Base-by-base conservation (phyloP, 371 early-diverging fungal species). In the Syncephalis plumigaleata region DNA sequence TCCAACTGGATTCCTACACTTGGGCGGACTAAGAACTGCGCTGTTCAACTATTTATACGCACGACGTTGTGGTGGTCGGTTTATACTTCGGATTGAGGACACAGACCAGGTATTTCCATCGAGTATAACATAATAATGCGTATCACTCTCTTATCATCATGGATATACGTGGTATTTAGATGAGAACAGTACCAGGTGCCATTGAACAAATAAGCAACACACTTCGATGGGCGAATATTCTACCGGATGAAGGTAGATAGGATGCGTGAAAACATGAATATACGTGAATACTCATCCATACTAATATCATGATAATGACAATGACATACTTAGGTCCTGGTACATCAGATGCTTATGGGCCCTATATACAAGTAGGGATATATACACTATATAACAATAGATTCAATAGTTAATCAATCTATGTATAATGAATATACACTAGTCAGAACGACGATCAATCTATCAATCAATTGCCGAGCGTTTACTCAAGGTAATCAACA, bases 1-100 rank as follows among this genome's bases (percentile, higher is more conserved):
- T 47, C 95, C 95, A 3, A 92, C 95, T 1, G 95, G 95, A 5
- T 66, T 77, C 51, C 70, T 95, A 39, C 95, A 95, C 56, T 72
- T 95, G 17, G 95, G 95, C 25, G 92, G 93, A 15, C 70, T 95
- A 46, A 71, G 95, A 42, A 92, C 93, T 0, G 90, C 91, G 4
- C 72, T 95, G 44, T 92, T 79, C 65, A 92, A 92, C 63, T 88
- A 84, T 50, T 64, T 93, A 31, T 59, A 89, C 20, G 83, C 95
- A 2, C 69, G 73, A 27, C 68, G 81, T 47, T 63, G 68, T 0
- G 75, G 77, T 9, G 91, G 91, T 2, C 58, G 61, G 25, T 86
- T 91, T 55, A 68, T 92, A 47, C 61, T 95, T 44, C 76, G 95
- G 46, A 89, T 95, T 44, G 95, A 95, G 54, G 95, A 95, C 56